phyloP scores from a whole-genome alignment of 495 filamentous ascomycete species.

The Podospora comata region DNA sequence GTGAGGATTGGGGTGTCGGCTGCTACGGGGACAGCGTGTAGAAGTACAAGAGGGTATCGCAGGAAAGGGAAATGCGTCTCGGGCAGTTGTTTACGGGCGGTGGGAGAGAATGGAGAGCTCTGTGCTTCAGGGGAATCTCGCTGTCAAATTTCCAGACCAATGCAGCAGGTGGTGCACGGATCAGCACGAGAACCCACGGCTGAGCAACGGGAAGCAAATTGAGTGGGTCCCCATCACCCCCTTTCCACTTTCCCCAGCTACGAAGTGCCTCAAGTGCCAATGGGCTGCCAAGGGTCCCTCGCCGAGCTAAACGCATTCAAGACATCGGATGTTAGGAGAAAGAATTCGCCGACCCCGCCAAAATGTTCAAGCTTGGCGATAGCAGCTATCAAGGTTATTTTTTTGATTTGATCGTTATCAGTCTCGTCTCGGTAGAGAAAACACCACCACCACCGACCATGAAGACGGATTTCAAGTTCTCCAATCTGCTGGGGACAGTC shows the following conservation, averaged over 20 bases:
- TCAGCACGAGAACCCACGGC: slow-evolving; percentile 14
- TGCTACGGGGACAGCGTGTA: slow-evolving; percentile 21
- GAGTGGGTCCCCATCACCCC: slow-evolving; percentile 20
- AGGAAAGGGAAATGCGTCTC: slow-evolving; percentile 23
- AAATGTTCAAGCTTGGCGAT: slow-evolving; percentile 30
- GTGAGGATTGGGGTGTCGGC: slow-evolving; percentile 15
- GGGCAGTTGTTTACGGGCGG: slow-evolving; percentile 26
- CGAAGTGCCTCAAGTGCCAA: neutral
- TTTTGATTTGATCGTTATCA: neutral
- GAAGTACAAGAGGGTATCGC: slow-evolving; percentile 22
- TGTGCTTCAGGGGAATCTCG: slow-evolving; percentile 40
- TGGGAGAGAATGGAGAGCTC: slow-evolving; percentile 25
- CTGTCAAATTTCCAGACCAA: slow-evolving; percentile 42
- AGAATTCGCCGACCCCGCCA: slow-evolving; percentile 36
- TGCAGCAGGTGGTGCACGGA: slow-evolving; percentile 25
- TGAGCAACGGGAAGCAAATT: slow-evolving; percentile 15
- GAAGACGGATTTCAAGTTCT: slow-evolving; percentile 98
- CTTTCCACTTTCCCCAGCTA: slow-evolving; percentile 31
- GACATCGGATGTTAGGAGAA: slow-evolving; percentile 25
- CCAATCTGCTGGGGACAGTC: slow-evolving; percentile 92
- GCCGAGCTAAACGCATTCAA: slow-evolving; percentile 11
- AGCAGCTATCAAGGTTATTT: slow-evolving; percentile 15
- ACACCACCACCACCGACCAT: slow-evolving; percentile 52
- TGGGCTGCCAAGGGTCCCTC: slow-evolving; percentile 15
- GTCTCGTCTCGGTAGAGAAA: slow-evolving; percentile 18